A percentile compares a stretch with the other conserved stretches of the same genome.
phyloP scores from a whole-genome alignment of 768 basidiomycete species.

The Chalciporus sphaerocephalus region DNA sequence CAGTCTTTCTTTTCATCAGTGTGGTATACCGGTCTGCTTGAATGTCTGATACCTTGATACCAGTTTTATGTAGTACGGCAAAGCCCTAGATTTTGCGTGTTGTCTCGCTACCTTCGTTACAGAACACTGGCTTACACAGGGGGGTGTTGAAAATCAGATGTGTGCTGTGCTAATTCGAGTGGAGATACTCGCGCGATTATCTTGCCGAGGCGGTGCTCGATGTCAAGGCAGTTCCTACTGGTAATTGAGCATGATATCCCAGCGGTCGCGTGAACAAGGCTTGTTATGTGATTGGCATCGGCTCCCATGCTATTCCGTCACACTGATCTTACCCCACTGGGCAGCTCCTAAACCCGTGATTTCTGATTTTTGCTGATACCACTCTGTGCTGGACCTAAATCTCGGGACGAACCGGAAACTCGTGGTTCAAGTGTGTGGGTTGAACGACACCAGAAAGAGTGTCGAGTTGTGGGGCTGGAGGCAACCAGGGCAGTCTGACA shows the following conservation, averaged over 20 bases:
- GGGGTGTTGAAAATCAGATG: too few species aligned
- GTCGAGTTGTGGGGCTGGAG: background rate
- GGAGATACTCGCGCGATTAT: too few species aligned
- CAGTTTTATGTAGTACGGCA: background rate
- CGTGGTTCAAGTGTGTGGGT: background rate
- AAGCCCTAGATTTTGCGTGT: background rate
- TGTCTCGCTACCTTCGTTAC: too few species aligned
- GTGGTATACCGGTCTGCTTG: background rate
- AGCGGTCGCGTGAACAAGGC: too few species aligned
- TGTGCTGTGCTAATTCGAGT: too few species aligned
- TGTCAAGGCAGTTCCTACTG: background rate
- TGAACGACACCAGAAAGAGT: background rate
- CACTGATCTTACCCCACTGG: background rate
- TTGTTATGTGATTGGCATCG: background rate
- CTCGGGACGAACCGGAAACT: constrained; percentile 21
- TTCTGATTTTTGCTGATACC: background rate
- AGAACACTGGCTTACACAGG: too few species aligned
- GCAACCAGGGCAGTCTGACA: background rate
- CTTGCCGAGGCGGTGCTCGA: too few species aligned
- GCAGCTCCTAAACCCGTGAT: constrained; percentile 1
- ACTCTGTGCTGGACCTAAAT: background rate
- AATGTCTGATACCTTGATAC: background rate
- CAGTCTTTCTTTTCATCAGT: background rate
- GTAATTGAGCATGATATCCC: too few species aligned
- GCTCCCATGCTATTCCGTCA: background rate